Evolutionary conservation across 1,139 yeast species (phyloP).

Genomic region (Kodamaea derodonti): DNA sequence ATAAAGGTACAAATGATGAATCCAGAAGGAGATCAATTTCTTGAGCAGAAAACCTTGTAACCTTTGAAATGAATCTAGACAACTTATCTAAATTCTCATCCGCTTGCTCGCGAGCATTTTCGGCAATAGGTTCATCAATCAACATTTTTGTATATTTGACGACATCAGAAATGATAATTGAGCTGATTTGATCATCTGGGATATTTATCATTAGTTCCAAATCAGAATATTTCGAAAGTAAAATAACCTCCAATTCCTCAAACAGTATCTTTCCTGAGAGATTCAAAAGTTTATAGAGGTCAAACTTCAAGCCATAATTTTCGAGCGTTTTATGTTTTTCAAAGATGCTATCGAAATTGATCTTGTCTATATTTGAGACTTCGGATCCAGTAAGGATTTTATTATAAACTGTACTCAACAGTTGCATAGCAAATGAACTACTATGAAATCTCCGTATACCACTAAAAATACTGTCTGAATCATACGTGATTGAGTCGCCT

Average conservation of each 20-base stretch:
- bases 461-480: slow-evolving; percentile 45
- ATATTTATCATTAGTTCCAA: slow-evolving; percentile 4
- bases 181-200: slow-evolving; percentile 7
- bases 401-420: slow-evolving; percentile 1
- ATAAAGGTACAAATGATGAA: slow-evolving; percentile 31
- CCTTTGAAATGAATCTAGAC: slow-evolving; percentile 23
- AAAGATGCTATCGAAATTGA: slow-evolving; percentile 1
- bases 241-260: slow-evolving; percentile 19
- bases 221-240: slow-evolving; percentile 28
- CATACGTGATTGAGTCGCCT: slow-evolving; percentile 7
- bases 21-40: slow-evolving; percentile 21
- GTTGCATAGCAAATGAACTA: slow-evolving; percentile 1
- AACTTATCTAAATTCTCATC: slow-evolving; percentile 19
- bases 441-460: slow-evolving; percentile 48
- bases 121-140: slow-evolving; percentile 30
- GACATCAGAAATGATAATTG: slow-evolving; percentile 26
- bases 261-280: slow-evolving; percentile 28
- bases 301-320: slow-evolving; percentile 30
- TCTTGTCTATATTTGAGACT: slow-evolving; percentile 1
- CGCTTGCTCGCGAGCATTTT: slow-evolving; percentile 5
- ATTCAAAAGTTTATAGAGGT: slow-evolving; percentile 38
- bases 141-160: slow-evolving; percentile 29
- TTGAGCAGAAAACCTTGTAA: slow-evolving; percentile 26
- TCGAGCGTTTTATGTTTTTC: slow-evolving; percentile 1
- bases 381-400: not conserved